These are phyloP conservation scores for Pleurotus platypus DNA, from an alignment of 768 basidiomycete genomes.

Conservation along the genomic window DNA sequence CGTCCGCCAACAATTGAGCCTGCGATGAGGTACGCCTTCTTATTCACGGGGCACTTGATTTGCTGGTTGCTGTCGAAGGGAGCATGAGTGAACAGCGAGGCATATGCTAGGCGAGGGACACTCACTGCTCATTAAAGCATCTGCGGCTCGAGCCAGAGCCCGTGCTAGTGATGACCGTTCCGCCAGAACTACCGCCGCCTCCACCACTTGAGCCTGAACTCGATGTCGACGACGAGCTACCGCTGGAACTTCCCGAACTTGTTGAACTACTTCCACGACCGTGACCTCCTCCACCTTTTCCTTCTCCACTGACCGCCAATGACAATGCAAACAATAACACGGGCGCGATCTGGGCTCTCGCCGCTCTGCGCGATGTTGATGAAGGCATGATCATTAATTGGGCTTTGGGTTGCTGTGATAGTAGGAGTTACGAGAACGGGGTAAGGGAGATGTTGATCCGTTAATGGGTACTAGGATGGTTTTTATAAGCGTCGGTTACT, in stretches of 20 bases:
- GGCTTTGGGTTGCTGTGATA: not conserved
- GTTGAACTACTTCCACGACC: not conserved
- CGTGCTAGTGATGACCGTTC: not conserved
- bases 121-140: slow-evolving; percentile 1
- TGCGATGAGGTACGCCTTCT: slow-evolving; percentile 2
- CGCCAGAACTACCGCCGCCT: not conserved
- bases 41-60: slow-evolving; percentile 1
- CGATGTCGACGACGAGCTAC: not conserved
- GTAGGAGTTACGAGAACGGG: not conserved
- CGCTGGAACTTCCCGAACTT: not conserved
- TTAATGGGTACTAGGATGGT: not conserved
- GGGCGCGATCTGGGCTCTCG: not conserved
- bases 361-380: not conserved
- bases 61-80: not conserved
- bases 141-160: not conserved
- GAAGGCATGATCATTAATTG: too few species aligned
- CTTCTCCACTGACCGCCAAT: not conserved
- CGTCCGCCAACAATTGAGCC: slow-evolving; percentile 3
- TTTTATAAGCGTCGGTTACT: not conserved
- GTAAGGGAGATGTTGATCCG: not conserved
- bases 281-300: not conserved
- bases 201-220: not conserved
- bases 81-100: not conserved
- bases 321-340: slow-evolving; percentile 2
- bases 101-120: not conserved